Percentiles rank a stretch among this genome's conserved stretches.
Evolutionary conservation across 2,329 filamentous ascomycete species (phyloP).

Genomic region (Bipolaris oryzae): DNA sequence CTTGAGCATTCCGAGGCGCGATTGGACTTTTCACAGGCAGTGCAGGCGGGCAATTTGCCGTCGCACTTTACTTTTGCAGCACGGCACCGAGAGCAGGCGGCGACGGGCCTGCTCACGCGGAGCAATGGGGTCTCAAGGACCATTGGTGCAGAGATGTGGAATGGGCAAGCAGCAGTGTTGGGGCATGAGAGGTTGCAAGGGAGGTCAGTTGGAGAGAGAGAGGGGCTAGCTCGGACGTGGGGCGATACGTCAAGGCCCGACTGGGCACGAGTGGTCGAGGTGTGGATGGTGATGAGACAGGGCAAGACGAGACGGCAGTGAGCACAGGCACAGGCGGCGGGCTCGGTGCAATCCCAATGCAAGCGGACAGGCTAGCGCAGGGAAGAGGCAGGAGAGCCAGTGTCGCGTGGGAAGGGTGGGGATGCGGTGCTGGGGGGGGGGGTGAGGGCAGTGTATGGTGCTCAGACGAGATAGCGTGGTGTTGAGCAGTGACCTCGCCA

Average conservation of each 20-base stretch:
- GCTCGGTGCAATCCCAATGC: conserved; percentile 17
- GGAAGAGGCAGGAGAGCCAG: conserved; percentile 10
- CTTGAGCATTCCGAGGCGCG: conserved; percentile 87
- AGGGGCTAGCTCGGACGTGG: background rate
- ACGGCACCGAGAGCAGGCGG: conserved; percentile 81
- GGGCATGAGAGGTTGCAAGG: conserved; percentile 1
- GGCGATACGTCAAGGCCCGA: background rate
- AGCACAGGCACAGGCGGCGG: conserved; percentile 20
- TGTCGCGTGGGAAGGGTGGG: conserved; percentile 5
- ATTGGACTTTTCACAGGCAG: conserved; percentile 90
- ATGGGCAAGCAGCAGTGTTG: conserved; percentile 9
- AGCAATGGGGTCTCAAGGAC: conserved; percentile 64
- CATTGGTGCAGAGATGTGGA: conserved; percentile 44
- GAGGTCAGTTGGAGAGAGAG: background rate
- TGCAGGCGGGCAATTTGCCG: conserved; percentile 92
- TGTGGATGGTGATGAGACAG: background rate
- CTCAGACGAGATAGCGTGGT: conserved; percentile 14
- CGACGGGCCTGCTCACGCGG: conserved; percentile 77
- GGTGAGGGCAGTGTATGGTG: background rate
- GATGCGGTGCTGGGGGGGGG: conserved; percentile 3
- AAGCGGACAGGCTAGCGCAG: conserved; percentile 27
- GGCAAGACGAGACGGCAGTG: conserved; percentile 13
- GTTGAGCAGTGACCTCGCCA: conserved; percentile 18
- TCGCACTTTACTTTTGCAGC: conserved; percentile 98
- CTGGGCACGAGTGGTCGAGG: background rate